Evolutionary conservation across 805 yeast species (phyloP).

Genomic region (Wickerhamiella galacta): DNA sequence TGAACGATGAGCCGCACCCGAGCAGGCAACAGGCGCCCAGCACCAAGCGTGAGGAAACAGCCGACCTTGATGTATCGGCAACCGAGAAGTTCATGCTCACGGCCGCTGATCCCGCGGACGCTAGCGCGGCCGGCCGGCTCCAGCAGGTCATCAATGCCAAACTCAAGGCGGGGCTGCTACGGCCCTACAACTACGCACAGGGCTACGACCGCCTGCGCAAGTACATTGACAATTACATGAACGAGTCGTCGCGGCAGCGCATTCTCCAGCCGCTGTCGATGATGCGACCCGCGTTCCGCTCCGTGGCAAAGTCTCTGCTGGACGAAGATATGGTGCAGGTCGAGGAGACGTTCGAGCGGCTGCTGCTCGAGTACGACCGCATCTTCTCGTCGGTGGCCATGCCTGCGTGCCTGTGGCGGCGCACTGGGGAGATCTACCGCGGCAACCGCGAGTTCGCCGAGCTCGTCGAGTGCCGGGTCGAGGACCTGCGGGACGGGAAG

Average conservation of each 20-base stretch:
- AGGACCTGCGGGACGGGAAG: slow-evolving; percentile 82
- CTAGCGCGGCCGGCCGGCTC: slow-evolving; percentile 82
- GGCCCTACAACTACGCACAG: slow-evolving; percentile 84
- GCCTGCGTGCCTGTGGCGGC: slow-evolving; percentile 93
- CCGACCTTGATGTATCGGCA: slow-evolving; percentile 40
- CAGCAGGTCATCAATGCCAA: slow-evolving; percentile 91
- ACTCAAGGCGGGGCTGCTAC: slow-evolving; percentile 77
- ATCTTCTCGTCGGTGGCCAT: slow-evolving; percentile 95
- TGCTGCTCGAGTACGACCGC: slow-evolving; percentile 83
- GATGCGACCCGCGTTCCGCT: slow-evolving; percentile 84
- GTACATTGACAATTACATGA: slow-evolving; percentile 90
- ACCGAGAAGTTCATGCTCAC: slow-evolving; percentile 85
- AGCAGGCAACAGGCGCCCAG: not conserved
- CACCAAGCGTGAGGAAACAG: not conserved
- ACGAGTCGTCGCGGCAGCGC: slow-evolving; percentile 62
- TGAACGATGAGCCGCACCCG: slow-evolving; percentile 49
- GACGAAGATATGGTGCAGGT: slow-evolving; percentile 84
- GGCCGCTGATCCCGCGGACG: slow-evolving; percentile 93
- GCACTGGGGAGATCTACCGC: slow-evolving; percentile 89
- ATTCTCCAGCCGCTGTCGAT: slow-evolving; percentile 71
- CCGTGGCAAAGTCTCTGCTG: slow-evolving; percentile 75
- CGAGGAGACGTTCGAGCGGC: slow-evolving; percentile 85
- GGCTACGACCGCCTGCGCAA: slow-evolving; percentile 81
- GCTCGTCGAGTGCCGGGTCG: slow-evolving; percentile 74
- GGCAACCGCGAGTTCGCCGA: slow-evolving; percentile 95